Evolutionary conservation across 2,329 filamentous ascomycete genomes (phyloP), one percentile per base, ranked within the genome.

Genomic region (Mariannaea elegans): DNA sequence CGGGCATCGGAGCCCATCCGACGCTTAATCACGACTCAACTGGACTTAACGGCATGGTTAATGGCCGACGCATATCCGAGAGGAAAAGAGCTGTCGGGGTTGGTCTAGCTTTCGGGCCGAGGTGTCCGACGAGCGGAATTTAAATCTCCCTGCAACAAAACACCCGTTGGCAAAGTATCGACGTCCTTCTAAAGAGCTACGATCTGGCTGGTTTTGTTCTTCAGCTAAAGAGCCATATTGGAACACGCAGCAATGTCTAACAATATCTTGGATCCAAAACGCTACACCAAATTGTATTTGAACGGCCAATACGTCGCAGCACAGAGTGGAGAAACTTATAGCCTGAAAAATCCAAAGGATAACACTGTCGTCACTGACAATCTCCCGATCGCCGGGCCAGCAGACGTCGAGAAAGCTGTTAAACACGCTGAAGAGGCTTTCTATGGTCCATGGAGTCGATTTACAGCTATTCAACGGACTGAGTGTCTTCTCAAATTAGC

Each of bases 401-500:
- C 27, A 39, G 59, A 62, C 16, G 46, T 62, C 13, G 56, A 59
- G 0, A 32, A 24, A 32, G 59, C 59, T 2, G 59, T 62, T 2
- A 47, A 48, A 23, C 12, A 62, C 14, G 59, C 59, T 5, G 59
- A 62, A 27, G 42, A 56, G 18, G 59, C 59, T 2, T 59, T 62
- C 27, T 27, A 27, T 13, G 59, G 59, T 13, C 59, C 59, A 12
- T 62, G 59, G 59, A 56, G 55, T 19, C 21, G 19, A 41, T 62
- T 55, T n/a, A 51, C 59, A 12, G 59, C 59, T 4, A 29, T 56
- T 7, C 55, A 56, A 27, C 45, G 59, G 13, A 59, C 55, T 2
- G 59, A 62, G n/a, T 59, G 59, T 16, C 41, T 62, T 13, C 50
- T 62, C n/a, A 62, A 62, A 45, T 18, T 62, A 19, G 59, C 50